Evolutionary conservation across 495 filamentous ascomycete genomes (phyloP).

Genomic region (Penicillium salamii): DNA sequence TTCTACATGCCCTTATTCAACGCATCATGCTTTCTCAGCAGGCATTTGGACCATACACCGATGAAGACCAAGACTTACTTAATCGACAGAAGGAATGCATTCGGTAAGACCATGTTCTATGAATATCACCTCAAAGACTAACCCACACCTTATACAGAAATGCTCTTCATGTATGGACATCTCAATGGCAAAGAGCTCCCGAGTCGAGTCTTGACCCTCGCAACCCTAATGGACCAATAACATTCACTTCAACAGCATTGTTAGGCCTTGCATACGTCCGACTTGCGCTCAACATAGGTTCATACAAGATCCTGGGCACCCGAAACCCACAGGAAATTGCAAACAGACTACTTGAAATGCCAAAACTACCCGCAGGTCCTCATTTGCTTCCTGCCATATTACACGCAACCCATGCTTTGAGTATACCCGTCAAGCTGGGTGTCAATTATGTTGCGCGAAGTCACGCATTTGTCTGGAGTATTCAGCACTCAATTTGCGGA

Average conservation of each 20-base stretch:
- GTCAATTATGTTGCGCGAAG: constrained; percentile 29
- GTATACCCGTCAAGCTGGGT: constrained; percentile 33
- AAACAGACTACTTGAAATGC: constrained; percentile 10
- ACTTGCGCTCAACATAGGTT: constrained; percentile 27
- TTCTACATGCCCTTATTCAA: constrained; percentile 60
- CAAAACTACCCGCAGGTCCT: constrained; percentile 17
- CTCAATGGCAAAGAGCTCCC: constrained; percentile 45
- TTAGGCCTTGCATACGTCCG: constrained; percentile 57
- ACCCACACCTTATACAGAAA: constrained; percentile 15
- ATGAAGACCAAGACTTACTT: constrained; percentile 29
- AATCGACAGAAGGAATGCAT: constrained; percentile 36
- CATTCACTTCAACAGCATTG: constrained; percentile 59
- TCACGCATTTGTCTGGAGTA: constrained; percentile 32
- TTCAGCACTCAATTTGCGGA: constrained; percentile 34
- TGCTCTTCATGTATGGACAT: constrained; percentile 53
- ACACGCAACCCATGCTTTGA: constrained; percentile 34
- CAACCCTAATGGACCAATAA: constrained; percentile 48
- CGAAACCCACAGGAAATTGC: constrained; percentile 19
- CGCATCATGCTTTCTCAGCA: constrained; percentile 57
- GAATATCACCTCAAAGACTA: constrained; percentile 20
- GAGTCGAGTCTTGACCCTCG: constrained; percentile 42
- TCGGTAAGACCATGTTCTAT: constrained; percentile 40
- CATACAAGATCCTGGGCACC: constrained; percentile 29
- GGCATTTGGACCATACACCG: constrained; percentile 25
- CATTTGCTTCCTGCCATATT: constrained; percentile 28